Evolutionary conservation across 2,329 filamentous ascomycete species (phyloP).

Genomic region (Fusarium sublunatum): DNA sequence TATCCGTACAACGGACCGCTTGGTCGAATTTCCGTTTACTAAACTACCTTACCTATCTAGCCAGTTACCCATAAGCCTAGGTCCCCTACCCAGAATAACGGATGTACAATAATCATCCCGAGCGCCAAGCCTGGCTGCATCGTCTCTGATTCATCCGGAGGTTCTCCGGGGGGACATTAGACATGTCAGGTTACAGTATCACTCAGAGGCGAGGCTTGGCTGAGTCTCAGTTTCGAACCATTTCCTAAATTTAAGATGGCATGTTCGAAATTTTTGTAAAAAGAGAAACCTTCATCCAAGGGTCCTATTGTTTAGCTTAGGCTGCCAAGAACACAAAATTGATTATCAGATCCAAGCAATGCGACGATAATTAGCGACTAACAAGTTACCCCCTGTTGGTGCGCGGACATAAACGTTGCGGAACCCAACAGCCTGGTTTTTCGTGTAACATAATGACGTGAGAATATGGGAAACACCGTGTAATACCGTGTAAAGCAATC

Average conservation of each 20-base stretch:
- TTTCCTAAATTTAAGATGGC: background rate
- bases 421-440: background rate
- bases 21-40: constrained; percentile 4
- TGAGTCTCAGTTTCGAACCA: background rate
- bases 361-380: background rate
- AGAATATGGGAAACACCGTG: constrained; percentile 6
- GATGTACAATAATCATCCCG: background rate
- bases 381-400: background rate
- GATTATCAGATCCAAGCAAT: background rate
- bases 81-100: background rate
- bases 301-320: no score
- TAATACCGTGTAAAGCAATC: background rate
- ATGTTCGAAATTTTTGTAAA: background rate
- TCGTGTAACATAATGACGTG: background rate
- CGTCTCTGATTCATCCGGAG: constrained; percentile 5
- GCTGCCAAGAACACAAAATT: background rate
- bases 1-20: background rate
- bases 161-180: constrained; percentile 6
- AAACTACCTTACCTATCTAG: background rate
- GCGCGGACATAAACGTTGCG: background rate
- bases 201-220: background rate
- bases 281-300: no score
- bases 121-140: constrained; percentile 2
- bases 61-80: background rate
- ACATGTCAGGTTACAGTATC: background rate